Percentiles rank a stretch among this genome's conserved stretches.
Evolutionary conservation across 805 yeast species (phyloP).

Genomic region (Hanseniaspora guilliermondii): DNA sequence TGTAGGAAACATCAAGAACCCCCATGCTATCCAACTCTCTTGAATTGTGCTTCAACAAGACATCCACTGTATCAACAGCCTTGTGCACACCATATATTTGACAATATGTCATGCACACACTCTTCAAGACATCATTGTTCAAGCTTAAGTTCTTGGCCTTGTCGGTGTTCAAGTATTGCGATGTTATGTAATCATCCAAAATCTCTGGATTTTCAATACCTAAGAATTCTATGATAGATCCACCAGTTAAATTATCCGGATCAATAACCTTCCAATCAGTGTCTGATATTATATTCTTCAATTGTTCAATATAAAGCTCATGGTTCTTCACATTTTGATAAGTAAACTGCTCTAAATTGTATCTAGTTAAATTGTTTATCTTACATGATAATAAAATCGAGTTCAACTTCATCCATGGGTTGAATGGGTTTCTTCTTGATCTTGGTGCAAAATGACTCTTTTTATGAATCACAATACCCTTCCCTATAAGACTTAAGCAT

Average conservation of each 20-base stretch:
- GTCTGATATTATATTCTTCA: neutral
- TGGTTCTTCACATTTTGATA: neutral
- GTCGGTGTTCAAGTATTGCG: neutral
- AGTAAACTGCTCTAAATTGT: neutral
- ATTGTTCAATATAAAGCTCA: neutral
- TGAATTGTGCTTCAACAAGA: neutral
- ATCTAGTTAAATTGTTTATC: neutral
- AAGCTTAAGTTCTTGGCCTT: neutral
- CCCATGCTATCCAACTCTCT: neutral
- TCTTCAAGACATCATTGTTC: slow-evolving; percentile 8
- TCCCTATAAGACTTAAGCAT: slow-evolving; percentile 1
- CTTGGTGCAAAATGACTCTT: slow-evolving; percentile 1
- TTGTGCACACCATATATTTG: slow-evolving; percentile 5
- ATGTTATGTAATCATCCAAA: slow-evolving; percentile 1
- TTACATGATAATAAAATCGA: neutral
- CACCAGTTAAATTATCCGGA: slow-evolving; percentile 3
- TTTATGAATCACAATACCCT: neutral
- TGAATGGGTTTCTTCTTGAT: neutral
- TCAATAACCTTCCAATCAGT: slow-evolving; percentile 4
- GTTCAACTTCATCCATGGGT: slow-evolving; percentile 10
- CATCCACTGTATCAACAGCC: slow-evolving; percentile 1
- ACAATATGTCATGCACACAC: slow-evolving; percentile 4
- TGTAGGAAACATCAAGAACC: slow-evolving; percentile 1
- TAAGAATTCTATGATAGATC: slow-evolving; percentile 2
- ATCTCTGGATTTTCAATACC: neutral